These are phyloP conservation scores for Auricularia cornea DNA, from an alignment of 768 basidiomycete genomes.

Conservation along the genomic window DNA sequence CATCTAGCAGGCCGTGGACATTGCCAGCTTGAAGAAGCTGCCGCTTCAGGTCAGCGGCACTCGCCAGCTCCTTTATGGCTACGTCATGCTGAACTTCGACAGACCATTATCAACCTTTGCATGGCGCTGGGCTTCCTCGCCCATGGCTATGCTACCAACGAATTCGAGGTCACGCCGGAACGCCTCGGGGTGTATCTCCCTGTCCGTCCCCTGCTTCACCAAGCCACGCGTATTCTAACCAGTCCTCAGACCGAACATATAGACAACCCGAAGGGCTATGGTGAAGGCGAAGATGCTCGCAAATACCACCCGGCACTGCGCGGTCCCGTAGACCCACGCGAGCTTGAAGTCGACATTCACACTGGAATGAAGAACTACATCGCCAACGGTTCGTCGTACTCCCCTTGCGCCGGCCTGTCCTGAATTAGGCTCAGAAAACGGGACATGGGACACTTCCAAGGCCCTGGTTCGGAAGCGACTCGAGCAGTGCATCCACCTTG, in stretches of 20 bases:
- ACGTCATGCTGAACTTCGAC: background rate
- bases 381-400: constrained; percentile 49
- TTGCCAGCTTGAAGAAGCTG: constrained; percentile 67
- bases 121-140: constrained; percentile 91
- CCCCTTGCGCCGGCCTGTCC: background rate
- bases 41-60: constrained; percentile 51
- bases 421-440: constrained; percentile 38
- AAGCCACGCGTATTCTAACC: background rate
- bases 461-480: constrained; percentile 66
- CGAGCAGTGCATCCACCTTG: constrained; percentile 70
- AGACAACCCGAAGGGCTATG: constrained; percentile 89
- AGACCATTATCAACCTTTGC: constrained; percentile 82
- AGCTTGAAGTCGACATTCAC: constrained; percentile 74
- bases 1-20: constrained; percentile 62
- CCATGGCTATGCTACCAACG: constrained; percentile 70
- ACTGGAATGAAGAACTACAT: constrained; percentile 97
- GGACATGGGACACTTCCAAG: constrained; percentile 84
- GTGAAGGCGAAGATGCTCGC: constrained; percentile 73
- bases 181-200: constrained; percentile 82
- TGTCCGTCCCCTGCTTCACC: constrained; percentile 28
- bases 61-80: background rate
- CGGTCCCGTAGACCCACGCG: constrained; percentile 75
- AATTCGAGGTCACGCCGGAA: constrained; percentile 80
- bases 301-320: constrained; percentile 69
- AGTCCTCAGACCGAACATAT: constrained; percentile 65